Conservation (phyloP, 1,284 basidiomycete species). For the Phlebopus sp. region DNA sequence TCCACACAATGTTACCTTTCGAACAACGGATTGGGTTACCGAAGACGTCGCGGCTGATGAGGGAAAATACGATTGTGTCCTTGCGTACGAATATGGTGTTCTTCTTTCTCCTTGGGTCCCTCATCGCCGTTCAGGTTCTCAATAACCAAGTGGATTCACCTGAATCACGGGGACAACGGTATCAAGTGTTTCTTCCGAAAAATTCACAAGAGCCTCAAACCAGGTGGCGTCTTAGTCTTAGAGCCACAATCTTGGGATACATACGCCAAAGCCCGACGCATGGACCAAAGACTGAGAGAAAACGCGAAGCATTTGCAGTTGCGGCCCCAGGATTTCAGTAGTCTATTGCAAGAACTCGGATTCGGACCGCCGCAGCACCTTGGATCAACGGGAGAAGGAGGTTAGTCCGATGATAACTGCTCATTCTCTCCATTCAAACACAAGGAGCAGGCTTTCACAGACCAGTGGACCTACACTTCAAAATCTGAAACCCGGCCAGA, state of each 20-base stretch:
- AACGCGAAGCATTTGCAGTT: constrained; percentile 52
- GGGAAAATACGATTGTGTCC: constrained; percentile 65
- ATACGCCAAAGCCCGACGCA: constrained; percentile 69
- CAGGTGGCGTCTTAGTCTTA: constrained; percentile 63
- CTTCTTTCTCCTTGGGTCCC: background rate
- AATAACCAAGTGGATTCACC: constrained; percentile 83
- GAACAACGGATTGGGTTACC: constrained; percentile 67
- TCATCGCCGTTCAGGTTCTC: constrained; percentile 55
- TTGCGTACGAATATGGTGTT: constrained; percentile 54
- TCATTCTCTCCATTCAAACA: constrained; percentile 2
- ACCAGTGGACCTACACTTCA: constrained; percentile 46
- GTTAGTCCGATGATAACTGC: constrained; percentile 33
- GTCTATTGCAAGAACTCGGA: constrained; percentile 55
- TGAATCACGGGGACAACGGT: constrained; percentile 71
- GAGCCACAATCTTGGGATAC: constrained; percentile 81
- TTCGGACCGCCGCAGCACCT: constrained; percentile 52
- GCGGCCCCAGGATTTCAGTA: constrained; percentile 60
- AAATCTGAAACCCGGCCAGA: constrained; percentile 14
- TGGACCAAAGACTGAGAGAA: constrained; percentile 59
- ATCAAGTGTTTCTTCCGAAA: constrained; percentile 61
- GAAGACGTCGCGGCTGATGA: constrained; percentile 53
- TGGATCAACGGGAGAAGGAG: constrained; percentile 56
- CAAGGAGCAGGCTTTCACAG: constrained; percentile 43
- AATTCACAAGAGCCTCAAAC: constrained; percentile 51
- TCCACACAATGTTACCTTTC: constrained; percentile 74